Evolutionary conservation across 2,329 filamentous ascomycete species (phyloP).

Genomic region (Colletotrichum tofieldiae): DNA sequence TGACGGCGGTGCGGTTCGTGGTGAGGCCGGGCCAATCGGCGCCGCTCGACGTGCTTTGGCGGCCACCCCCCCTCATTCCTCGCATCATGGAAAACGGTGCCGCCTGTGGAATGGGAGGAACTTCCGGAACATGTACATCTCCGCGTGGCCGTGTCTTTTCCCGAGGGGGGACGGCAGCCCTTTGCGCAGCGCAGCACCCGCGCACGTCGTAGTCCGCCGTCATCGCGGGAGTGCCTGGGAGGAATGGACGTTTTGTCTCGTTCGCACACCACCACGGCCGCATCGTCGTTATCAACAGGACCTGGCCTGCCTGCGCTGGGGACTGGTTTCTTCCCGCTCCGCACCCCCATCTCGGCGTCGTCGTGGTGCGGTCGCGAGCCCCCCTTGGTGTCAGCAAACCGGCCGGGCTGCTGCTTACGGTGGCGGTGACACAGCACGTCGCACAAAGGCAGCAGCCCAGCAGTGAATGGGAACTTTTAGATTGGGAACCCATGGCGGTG

Average conservation of each 20-base stretch:
- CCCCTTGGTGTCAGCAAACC: constrained; percentile 12
- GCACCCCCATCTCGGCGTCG: constrained; percentile 12
- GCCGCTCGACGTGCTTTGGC: background rate
- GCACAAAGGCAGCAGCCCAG: constrained; percentile 5
- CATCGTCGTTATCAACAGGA: constrained; percentile 1
- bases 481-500: background rate
- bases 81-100: background rate
- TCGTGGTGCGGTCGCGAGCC: background rate
- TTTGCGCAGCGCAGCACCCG: too few relatives aligned
- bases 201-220: background rate
- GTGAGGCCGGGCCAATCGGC: constrained; percentile 7
- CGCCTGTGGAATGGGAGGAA: background rate
- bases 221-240: background rate
- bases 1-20: background rate
- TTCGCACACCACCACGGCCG: background rate
- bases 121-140: constrained; percentile 30
- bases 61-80: background rate
- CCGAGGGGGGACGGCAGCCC: too few relatives aligned
- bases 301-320: constrained; percentile 6
- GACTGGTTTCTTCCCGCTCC: constrained; percentile 30
- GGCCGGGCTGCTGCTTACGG: constrained; percentile 29
- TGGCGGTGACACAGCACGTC: constrained; percentile 33
- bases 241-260: background rate
- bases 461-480: background rate
- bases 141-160: too few relatives aligned